Evolutionary conservation across 139 green algal genomes (phyloP), one percentile per base, ranked within the genome.

Genomic region (Chlorella vulgaris): DNA sequence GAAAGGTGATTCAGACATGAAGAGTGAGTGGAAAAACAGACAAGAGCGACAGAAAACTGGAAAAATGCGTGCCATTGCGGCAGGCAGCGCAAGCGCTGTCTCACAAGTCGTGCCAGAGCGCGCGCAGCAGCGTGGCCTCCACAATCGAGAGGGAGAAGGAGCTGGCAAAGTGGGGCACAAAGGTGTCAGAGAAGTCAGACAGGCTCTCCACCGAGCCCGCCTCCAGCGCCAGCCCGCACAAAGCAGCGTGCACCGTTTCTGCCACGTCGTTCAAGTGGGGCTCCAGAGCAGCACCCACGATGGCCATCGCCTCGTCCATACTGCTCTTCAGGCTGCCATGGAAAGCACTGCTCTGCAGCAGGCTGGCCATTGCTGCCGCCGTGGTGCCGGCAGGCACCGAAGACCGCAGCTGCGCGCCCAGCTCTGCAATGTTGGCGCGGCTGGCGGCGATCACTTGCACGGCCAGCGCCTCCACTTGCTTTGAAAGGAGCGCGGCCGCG

Each of bases 41-140:
- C n/a, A n/a, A n/a, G n/a, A n/a, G n/a, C n/a, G n/a, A n/a, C n/a
- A 58, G 47, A 58, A 58, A 58, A 58, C 47, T 58, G 15, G 13
- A 58, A 58, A 58, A 15, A 15, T 65, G 55, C 18, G 55, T n/a
- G 18, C 18, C 22, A 65, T 65, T 8, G 5, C 18, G 15, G 18
- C 55, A 65, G 55, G 55, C 18, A n/a, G n/a, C n/a, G n/a, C n/a
- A n/a, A n/a, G 18, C n/a, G 55, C 55, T 21, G 47, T 58, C 10
- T 58, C 47, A 58, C 10, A 15, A 58, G 47, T n/a, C 55, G 18
- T n/a, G 55, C 55, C 21, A n/a, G 18, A n/a, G 55, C 35, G 38
- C 35, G 47, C 60, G 51, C 71, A 78, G 71, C 71, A 78, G 71
- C 33, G 71, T 78, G 6, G 55, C 71, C 55, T 78, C 71, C 1